These are phyloP conservation scores for Lecanicillium sp. DNA, from an alignment of 2,329 filamentous ascomycete species.

Conservation along the genomic window DNA sequence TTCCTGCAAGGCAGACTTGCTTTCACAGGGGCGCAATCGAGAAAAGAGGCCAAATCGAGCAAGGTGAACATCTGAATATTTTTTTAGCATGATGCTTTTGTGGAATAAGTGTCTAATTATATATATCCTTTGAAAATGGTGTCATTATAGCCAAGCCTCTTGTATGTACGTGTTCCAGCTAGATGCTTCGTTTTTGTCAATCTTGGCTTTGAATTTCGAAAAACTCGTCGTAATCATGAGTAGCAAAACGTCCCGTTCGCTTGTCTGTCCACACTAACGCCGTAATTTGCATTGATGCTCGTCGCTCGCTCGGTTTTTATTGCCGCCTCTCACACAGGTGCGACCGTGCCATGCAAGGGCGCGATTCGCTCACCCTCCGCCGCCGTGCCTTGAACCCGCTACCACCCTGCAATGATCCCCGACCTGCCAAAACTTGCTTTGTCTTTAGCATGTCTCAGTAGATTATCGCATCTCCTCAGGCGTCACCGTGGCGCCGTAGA, in stretches of 20 bases:
- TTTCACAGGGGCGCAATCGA: too few relatives aligned
- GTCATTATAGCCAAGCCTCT: neutral
- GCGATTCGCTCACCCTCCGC: neutral
- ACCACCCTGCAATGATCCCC: too few relatives aligned
- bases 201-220: neutral
- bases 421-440: neutral
- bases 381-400: too few relatives aligned
- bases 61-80: too few relatives aligned
- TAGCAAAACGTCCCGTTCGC: neutral
- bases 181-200: conserved; percentile 4
- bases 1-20: too few relatives aligned
- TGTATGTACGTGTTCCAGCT: neutral
- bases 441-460: conserved; percentile 6
- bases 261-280: neutral
- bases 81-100: too few relatives aligned
- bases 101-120: too few relatives aligned
- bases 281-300: conserved; percentile 4
- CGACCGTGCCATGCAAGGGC: conserved; percentile 1
- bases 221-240: conserved; percentile 6
- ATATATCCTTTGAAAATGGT: too few relatives aligned
- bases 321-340: neutral
- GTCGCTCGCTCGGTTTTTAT: neutral
- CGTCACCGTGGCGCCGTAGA: conserved; percentile 50
- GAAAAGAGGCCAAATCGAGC: too few relatives aligned
- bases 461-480: conserved; percentile 43